These are phyloP conservation scores for Starmerella apis DNA, from an alignment of 805 yeast species.

Conservation along the genomic window DNA sequence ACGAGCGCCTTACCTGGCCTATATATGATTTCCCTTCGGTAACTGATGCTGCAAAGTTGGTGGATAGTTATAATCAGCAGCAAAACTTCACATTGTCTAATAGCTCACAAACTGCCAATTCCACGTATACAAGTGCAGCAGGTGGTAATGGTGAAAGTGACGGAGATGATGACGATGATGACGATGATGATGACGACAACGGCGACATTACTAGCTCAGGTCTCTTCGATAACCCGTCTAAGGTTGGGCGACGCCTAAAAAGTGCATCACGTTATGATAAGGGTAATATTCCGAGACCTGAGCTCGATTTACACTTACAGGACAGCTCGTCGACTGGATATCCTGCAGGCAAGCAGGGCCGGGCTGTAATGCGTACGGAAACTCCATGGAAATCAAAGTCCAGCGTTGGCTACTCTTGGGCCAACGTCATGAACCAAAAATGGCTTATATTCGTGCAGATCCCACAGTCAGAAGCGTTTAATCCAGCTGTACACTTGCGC, in stretches of 20 bases:
- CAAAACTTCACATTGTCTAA: background rate
- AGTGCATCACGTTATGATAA: background rate
- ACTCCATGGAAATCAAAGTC: conserved; percentile 14
- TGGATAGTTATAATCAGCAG: background rate
- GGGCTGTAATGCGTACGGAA: conserved; percentile 15
- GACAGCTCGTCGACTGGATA: background rate
- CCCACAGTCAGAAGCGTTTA: conserved; percentile 16
- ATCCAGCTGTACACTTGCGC: conserved; percentile 17
- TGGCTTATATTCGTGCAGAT: conserved; percentile 24
- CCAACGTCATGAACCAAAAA: conserved; percentile 14
- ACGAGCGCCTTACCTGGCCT: background rate
- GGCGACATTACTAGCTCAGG: background rate
- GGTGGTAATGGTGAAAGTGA: background rate
- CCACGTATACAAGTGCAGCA: background rate
- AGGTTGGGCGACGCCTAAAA: background rate
- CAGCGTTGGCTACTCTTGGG: conserved; percentile 23
- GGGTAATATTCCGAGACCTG: background rate
- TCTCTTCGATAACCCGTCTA: background rate
- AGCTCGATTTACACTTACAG: background rate
- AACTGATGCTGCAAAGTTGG: background rate
- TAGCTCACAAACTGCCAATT: background rate
- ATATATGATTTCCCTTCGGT: background rate
- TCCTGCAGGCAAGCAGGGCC: conserved; percentile 3
- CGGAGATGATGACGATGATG: background rate
- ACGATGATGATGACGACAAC: background rate